These are phyloP conservation scores for Pseudonitzschia delicatissima DNA, from an alignment of 108 stramenopile genomes.

Conservation along the genomic window DNA sequence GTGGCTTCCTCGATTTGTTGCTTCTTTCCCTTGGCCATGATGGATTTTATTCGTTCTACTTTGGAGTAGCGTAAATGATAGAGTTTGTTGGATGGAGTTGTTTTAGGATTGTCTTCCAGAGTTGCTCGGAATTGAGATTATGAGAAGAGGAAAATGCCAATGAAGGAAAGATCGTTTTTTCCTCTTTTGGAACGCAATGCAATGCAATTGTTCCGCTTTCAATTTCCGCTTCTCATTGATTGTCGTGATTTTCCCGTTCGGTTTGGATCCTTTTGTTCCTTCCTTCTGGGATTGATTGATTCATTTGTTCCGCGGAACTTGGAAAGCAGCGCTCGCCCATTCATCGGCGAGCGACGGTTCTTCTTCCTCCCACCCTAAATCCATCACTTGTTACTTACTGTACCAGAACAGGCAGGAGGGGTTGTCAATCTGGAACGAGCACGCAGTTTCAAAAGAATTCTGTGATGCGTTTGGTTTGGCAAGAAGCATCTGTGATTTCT, in stretches of 20 bases:
- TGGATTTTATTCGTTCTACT: not conserved
- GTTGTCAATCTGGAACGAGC: too few species aligned
- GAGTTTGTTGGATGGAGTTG: not conserved
- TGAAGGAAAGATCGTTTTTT: slow-evolving; percentile 1
- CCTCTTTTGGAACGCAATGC: too few species aligned
- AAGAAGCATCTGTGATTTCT: not conserved
- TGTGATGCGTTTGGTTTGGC: too few species aligned
- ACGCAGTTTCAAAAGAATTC: too few species aligned
- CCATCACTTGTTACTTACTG: too few species aligned
- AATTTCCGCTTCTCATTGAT: slow-evolving; percentile 6
- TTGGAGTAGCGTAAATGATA: not conserved
- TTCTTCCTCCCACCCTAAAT: too few species aligned
- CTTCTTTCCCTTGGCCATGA: slow-evolving; percentile 41
- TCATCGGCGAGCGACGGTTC: too few species aligned
- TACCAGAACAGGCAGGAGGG: too few species aligned
- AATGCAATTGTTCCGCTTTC: not conserved
- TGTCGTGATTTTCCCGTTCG: not conserved
- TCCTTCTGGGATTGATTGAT: not conserved
- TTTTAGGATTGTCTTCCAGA: slow-evolving; percentile 5
- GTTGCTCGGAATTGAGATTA: not conserved
- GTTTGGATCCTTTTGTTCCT: not conserved
- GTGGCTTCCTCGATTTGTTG: slow-evolving; percentile 60
- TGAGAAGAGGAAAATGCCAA: slow-evolving; percentile 8
- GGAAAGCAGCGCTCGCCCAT: too few species aligned
- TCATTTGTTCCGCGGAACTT: too few species aligned